These are phyloP conservation scores for Fusarium sp. DNA, from an alignment of 2,329 filamentous ascomycete genomes.

Conservation along the genomic window DNA sequence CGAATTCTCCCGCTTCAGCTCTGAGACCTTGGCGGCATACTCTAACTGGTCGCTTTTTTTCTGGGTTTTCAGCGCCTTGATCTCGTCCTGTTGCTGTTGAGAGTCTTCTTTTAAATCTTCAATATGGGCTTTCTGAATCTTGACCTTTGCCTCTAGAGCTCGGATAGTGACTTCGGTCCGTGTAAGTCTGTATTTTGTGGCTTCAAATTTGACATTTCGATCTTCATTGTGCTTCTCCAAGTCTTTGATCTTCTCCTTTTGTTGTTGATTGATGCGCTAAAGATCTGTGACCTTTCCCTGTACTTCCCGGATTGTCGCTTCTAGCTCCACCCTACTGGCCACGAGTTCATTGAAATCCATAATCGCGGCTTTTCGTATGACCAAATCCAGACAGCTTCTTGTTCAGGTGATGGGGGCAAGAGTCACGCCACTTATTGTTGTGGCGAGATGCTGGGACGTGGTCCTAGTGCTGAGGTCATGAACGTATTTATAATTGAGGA, in stretches of 20 bases:
- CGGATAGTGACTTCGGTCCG: accelerated
- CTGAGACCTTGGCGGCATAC: neutral
- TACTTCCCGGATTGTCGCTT: neutral
- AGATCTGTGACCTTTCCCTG: neutral
- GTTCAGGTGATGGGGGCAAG: too few species aligned
- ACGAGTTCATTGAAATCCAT: neutral
- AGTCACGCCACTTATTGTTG: neutral
- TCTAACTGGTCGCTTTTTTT: accelerated
- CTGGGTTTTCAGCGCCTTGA: neutral
- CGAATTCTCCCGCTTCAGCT: accelerated
- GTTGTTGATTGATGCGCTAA: neutral
- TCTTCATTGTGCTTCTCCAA: neutral
- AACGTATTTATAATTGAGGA: neutral
- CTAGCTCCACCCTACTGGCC: neutral
- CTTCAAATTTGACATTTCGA: too few species aligned
- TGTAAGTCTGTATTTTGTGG: neutral
- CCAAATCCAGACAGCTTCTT: too few species aligned
- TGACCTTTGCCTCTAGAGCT: neutral
- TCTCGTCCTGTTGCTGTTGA: neutral
- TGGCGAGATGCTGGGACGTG: neutral
- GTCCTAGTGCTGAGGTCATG: neutral
- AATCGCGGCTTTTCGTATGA: accelerated
- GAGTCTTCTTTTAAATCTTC: neutral
- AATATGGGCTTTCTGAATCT: neutral
- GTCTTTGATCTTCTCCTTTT: neutral